Percentiles rank a stretch among this genome's conserved stretches.
Evolutionary conservation across 352 stramenopile genomes (phyloP).

Genomic region (Pythium aquatile): DNA sequence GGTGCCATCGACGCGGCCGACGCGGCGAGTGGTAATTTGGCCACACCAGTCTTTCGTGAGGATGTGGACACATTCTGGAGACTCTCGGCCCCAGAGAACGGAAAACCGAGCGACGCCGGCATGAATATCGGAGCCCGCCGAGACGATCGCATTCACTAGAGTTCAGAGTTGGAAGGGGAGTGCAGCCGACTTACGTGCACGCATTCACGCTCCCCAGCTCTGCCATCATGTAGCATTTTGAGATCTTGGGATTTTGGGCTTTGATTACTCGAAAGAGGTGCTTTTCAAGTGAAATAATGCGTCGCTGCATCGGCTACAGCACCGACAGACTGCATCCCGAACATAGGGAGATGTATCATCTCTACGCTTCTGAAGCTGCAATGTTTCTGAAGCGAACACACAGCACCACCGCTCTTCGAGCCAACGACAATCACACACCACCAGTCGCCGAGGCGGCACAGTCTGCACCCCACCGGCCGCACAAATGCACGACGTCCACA

Average conservation of each 20-base stretch:
- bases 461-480: too few relatives aligned
- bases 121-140: not conserved
- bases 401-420: not conserved
- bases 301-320: not conserved
- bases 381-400: not conserved
- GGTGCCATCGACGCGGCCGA: slow-evolving; percentile 4
- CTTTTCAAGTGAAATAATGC: not conserved
- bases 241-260: not conserved
- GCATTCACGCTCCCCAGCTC: not conserved
- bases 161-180: not conserved
- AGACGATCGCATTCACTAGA: not conserved
- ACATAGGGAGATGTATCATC: not conserved
- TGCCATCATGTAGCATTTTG: not conserved
- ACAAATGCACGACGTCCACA: too few relatives aligned
- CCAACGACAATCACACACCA: not conserved
- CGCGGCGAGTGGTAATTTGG: slow-evolving; percentile 10
- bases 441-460: too few relatives aligned
- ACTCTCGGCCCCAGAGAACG: not conserved
- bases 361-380: not conserved
- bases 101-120: not conserved
- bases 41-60: not conserved
- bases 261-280: not conserved
- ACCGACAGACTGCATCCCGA: not conserved
- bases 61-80: not conserved
- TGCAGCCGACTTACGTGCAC: not conserved